These are phyloP conservation scores for Fraxinus angustifolia DNA, from an alignment of 305 asterid species.

Conservation along the genomic window DNA sequence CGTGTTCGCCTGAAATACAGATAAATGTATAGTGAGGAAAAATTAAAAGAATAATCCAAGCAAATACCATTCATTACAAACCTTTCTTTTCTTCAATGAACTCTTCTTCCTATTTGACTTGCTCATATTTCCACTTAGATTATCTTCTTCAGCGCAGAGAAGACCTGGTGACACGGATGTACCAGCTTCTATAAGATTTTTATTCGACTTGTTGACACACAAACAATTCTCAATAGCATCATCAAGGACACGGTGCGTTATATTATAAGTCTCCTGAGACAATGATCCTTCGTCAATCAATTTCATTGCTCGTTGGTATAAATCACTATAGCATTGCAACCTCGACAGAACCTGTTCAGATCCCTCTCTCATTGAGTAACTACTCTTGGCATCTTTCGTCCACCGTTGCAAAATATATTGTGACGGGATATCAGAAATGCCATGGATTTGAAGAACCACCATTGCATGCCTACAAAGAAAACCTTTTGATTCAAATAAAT, in stretches of 20 bases:
- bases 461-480: constrained; percentile 90
- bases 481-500: constrained; percentile 80
- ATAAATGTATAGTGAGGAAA: not conserved
- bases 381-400: constrained; percentile 82
- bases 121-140: constrained; percentile 70
- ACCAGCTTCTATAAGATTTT: constrained; percentile 71
- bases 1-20: constrained; percentile 55
- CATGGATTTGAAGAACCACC: constrained; percentile 87
- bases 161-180: constrained; percentile 71
- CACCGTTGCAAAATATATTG: constrained; percentile 86
- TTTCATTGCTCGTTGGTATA: constrained; percentile 72
- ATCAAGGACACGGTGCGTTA: constrained; percentile 67
- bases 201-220: constrained; percentile 64
- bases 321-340: constrained; percentile 72
- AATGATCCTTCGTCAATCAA: constrained; percentile 93
- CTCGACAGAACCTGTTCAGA: constrained; percentile 69
- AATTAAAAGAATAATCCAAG: constrained; percentile 5
- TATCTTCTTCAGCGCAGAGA: constrained; percentile 78
- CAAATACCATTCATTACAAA: constrained; percentile 29
- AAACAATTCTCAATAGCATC: constrained; percentile 77
- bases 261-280: constrained; percentile 71
- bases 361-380: constrained; percentile 53
- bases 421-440: constrained; percentile 69
- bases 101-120: constrained; percentile 84
- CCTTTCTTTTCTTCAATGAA: constrained; percentile 83